Conservation (phyloP, 2,329 filamentous ascomycete species). For the Magnaporthiopsis rhizophila region DNA sequence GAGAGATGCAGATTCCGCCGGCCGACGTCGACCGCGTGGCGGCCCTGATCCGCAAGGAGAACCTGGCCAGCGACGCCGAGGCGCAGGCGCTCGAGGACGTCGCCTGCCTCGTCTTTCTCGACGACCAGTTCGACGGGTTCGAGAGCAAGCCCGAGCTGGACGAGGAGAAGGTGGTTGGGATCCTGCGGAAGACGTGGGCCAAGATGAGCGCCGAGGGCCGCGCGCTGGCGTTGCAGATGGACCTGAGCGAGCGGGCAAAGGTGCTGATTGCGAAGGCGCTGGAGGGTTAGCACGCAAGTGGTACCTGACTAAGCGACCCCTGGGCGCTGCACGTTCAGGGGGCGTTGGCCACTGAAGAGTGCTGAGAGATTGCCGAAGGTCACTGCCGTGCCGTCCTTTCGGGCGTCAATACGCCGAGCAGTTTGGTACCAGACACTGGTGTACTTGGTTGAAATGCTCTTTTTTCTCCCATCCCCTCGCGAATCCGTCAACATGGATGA, state of each 20-base stretch:
- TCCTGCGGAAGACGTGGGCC: constrained; percentile 65
- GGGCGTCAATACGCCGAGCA: not conserved
- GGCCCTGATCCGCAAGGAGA: constrained; percentile 71
- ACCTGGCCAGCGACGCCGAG: constrained; percentile 42
- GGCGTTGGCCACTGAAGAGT: too few relatives aligned
- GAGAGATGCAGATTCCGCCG: constrained; percentile 26
- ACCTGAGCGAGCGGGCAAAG: constrained; percentile 55
- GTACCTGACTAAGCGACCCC: not conserved
- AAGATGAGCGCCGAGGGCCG: constrained; percentile 63
- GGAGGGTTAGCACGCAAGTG: constrained; percentile 9
- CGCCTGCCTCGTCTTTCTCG: constrained; percentile 78
- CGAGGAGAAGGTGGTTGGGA: constrained; percentile 68
- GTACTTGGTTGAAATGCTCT: too few relatives aligned
- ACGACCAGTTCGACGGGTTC: constrained; percentile 79
- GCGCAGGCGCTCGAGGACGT: constrained; percentile 74
- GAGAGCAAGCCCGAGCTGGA: constrained; percentile 57
- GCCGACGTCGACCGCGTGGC: constrained; percentile 56
- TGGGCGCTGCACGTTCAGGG: too few relatives aligned
- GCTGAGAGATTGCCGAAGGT: not conserved
- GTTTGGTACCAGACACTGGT: too few relatives aligned
- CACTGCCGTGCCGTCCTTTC: not conserved
- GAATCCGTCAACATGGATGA: too few relatives aligned
- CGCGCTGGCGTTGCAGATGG: constrained; percentile 57
- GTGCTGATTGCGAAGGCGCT: constrained; percentile 57
- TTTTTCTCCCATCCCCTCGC: too few relatives aligned